Evolutionary conservation across 176 grass and related monocot genomes (phyloP), one percentile per base, ranked within the genome.

Genomic region (Pharus latifolius): DNA sequence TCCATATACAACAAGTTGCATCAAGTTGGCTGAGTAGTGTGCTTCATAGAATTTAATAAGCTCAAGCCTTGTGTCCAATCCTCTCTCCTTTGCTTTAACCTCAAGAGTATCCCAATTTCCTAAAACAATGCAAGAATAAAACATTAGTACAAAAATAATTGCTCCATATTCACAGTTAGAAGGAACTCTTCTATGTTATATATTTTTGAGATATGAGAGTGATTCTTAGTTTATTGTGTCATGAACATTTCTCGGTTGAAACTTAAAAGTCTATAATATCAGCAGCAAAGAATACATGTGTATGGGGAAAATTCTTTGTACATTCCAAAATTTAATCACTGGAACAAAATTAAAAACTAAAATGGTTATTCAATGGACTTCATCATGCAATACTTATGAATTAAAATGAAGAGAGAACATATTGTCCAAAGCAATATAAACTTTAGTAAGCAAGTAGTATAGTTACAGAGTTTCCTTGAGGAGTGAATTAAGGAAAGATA

Each of bases 101-200:
- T 98, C 89, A 67, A 98, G 65, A 47, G 94, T 98, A 43, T 88
- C 68, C 94, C 94, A 98, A 83, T 89, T 98, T 88, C 94, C 94
- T 98, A 81, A 48, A 76, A 51, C 50, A 65, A 74, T 43, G 23
- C 29, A 66, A 71, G 10, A 46, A 70, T 42, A 66, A n/a, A 65
- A 27, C 32, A 56, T 70, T 6, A 56, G 11, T 58, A 37, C 49
- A 65, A 52, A 77, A 53, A 9, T 17, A 58, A 34, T 47, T 46
- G 8, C 23, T 50, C 23, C 17, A 22, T 50, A 50, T 69, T 79
- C 73, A 13, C 10, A 46, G 23, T 37, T 67, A 67, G 27, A 44
- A 55, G 27, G n/a, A 44, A 75, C 35, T n/a, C n/a, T n/a, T n/a
- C n/a, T n/a, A n/a, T n/a, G n/a, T n/a, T n/a, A n/a, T n/a, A n/a